phyloP scores from a whole-genome alignment of 768 basidiomycete genomes.

The Boletus vermiculosoides region DNA sequence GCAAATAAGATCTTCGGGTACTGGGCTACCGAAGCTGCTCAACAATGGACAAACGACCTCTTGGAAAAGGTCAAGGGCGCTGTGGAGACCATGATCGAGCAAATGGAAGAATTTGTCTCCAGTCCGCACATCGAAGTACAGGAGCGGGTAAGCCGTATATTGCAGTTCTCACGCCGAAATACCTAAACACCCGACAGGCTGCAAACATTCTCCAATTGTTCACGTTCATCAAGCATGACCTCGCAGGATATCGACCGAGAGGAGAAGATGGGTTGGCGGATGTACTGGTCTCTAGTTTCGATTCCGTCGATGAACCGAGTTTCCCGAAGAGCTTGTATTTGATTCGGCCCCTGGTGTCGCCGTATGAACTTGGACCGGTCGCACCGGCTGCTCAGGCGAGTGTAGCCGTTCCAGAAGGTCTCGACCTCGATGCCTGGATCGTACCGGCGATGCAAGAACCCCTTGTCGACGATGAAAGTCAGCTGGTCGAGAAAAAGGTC shows the following conservation, averaged over 20 bases:
- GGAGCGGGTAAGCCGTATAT: conserved; percentile 66
- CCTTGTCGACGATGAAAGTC: conserved; percentile 31
- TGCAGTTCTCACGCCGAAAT: neutral
- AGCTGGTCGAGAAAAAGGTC: conserved; percentile 39
- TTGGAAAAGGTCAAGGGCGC: conserved; percentile 61
- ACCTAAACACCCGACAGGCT: conserved; percentile 48
- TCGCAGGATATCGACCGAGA: conserved; percentile 52
- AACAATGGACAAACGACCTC: conserved; percentile 73
- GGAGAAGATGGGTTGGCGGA: conserved; percentile 38
- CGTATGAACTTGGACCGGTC: conserved; percentile 85
- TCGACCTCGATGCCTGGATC: conserved; percentile 86
- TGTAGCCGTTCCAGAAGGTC: conserved; percentile 77
- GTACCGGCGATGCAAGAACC: conserved; percentile 54
- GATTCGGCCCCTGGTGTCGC: conserved; percentile 72
- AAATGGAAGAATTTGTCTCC: conserved; percentile 56
- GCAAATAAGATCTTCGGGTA: conserved; percentile 83
- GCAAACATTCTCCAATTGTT: conserved; percentile 76
- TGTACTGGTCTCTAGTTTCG: conserved; percentile 38
- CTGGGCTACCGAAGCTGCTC: conserved; percentile 77
- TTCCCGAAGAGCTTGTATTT: conserved; percentile 92
- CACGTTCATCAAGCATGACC: conserved; percentile 72
- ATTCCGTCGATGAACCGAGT: conserved; percentile 37
- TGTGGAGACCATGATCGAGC: conserved; percentile 59
- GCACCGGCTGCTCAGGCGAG: conserved; percentile 76
- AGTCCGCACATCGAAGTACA: conserved; percentile 85